Evolutionary conservation across 2,329 filamentous ascomycete genomes (phyloP), one percentile per base, ranked within the genome.

Genomic region (Orbilia quercus): DNA sequence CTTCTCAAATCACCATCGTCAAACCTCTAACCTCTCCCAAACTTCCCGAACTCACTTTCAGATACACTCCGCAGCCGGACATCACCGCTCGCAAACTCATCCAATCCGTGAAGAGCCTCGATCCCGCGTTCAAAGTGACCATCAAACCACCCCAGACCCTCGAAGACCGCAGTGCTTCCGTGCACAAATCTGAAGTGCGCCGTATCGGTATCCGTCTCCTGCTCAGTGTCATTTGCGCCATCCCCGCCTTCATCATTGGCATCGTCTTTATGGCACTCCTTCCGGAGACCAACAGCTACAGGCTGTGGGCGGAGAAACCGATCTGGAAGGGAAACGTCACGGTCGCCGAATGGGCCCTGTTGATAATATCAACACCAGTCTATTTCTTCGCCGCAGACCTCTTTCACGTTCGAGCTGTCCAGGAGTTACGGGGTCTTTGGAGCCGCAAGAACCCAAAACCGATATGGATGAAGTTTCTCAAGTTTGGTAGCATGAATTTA

Each of bases 401-500:
- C 1, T 97, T 97, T 80, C 94, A 97, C 79, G 81, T 84, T 11
- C 86, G 91, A 42, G 90, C 91, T 0, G 79, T 92, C 76, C 95
- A 92, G 79, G 93, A 96, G 77, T 82, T 97, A 11, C 84, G 84
- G 73, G 85, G 88, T 0, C 83, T 96, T 75, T 97, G 93, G 93
- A 85, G 90, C 20, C 87, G 83, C 1, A 86, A 88, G 25, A 96
- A 91, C 79, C 87, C 85, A 38, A 89, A 89, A 0, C 90, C 91
- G 0, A 79, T 96, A 2, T 77, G 91, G 14, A 86, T 89, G 76
- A 85, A 93, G 12, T 93, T 97, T 78, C 92, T 92, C 80, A 88
- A 90, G n/a, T 97, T 97, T 78, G 93, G 93, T 7, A 96, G 92
- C 82, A 97, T 97, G 93, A 96, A 96, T 79, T 90, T 96, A 82